A percentile compares a stretch with the other conserved stretches of the same genome.
Conservation (phyloP, 108 stramenopile species). For the Pseudonitzschia delicatissima region DNA sequence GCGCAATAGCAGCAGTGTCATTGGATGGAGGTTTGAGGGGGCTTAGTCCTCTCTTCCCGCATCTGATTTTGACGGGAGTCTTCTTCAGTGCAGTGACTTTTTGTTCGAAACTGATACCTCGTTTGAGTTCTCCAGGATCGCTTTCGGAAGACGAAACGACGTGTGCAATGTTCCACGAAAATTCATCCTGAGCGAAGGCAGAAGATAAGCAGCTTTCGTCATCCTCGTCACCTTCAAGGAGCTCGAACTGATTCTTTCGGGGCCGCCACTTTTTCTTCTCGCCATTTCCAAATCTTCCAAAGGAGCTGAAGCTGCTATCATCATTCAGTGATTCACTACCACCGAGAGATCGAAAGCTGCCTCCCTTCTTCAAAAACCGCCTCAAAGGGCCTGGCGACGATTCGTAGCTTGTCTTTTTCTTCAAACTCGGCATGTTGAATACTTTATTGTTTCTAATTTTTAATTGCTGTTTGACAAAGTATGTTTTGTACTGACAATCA, state of each 20-base stretch:
- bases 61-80: neutral
- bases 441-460: neutral
- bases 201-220: neutral
- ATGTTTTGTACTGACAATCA: neutral
- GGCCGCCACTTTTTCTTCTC: constrained; percentile 29
- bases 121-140: constrained; percentile 25
- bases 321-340: constrained; percentile 1
- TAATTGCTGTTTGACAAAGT: neutral
- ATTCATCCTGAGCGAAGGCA: neutral
- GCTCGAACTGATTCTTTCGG: constrained; percentile 27
- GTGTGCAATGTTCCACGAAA: neutral
- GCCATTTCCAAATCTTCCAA: neutral
- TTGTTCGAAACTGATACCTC: constrained; percentile 12
- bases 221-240: constrained; percentile 23
- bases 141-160: constrained; percentile 21
- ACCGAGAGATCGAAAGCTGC: constrained; percentile 10
- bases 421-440: constrained; percentile 3
- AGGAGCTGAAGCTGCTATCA: neutral
- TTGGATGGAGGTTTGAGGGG: constrained; percentile 24
- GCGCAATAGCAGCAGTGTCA: neutral
- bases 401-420: constrained; percentile 28
- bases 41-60: constrained; percentile 1
- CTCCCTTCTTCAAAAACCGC: constrained; percentile 12
- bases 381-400: constrained; percentile 24
- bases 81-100: constrained; percentile 12